Evolutionary conservation across 495 filamentous ascomycete genomes (phyloP), one percentile per base, ranked within the genome.

Genomic region (Friedmanniomyces endolithicus): DNA sequence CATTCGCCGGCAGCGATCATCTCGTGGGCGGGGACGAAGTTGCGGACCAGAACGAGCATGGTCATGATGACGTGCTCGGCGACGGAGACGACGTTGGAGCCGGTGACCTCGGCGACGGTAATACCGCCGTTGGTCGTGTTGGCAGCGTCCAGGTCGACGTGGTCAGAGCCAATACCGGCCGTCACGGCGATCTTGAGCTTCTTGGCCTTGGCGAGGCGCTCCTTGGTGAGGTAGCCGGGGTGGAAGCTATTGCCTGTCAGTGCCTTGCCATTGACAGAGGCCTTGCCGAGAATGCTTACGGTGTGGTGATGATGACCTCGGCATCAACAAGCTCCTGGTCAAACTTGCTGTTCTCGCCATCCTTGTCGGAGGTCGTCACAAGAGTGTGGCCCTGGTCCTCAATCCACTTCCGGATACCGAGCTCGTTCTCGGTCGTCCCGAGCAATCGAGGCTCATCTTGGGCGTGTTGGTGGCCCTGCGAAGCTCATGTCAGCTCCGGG

Each of bases 71-170:
- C 92, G 75, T 98, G 75, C 62, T 73, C 65, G 44, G 69, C 67
- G 53, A 72, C 71, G 23, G 69, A 72, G 34, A 74, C 71, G 55
- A 74, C 71, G 61, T 74, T 74, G 49, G 67, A 70, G 59, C 92
- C 92, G 14, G 92, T 98, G 61, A 96, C 92, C 67, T 98, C 92
- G 53, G 88, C 89, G 47, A 98, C 92, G 57, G 89, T 98, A 72
- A 98, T 75, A 69, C 92, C 92, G 64, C 92, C 92, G 70, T 98
- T 98, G 71, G 90, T 96, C 75, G 83, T 86, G 84, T 98, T 98
- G 66, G 92, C 92, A 47, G 86, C 90, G 68, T 96, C 82, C 39
- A 98, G 81, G 75, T 98, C 92, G 66, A 98, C 85, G 72, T 98
- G 92, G 73, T 98, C 92, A 40, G 90, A 96, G 53, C 92, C 92